Conservation (phyloP, 805 yeast genomes). For the Candida palmyrensis region DNA sequence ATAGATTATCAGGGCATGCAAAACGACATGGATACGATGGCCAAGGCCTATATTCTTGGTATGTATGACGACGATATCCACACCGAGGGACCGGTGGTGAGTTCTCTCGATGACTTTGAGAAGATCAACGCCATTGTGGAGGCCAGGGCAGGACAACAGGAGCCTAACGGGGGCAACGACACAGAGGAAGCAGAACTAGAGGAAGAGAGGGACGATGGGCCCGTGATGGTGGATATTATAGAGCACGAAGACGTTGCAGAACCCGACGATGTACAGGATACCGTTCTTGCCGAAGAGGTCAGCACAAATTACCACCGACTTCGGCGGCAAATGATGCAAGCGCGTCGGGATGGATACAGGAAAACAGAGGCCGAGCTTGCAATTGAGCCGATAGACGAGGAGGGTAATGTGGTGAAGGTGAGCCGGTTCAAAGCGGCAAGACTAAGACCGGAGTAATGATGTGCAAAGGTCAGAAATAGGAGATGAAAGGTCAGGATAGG, state of each 20-base stretch:
- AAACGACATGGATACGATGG: conserved; percentile 52
- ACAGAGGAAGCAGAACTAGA: conserved; percentile 28
- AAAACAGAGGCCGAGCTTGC: conserved; percentile 48
- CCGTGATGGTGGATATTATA: conserved; percentile 39
- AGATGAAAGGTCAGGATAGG: background rate
- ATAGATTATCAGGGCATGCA: conserved; percentile 40
- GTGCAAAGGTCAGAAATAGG: background rate
- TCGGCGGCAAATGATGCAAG: conserved; percentile 43
- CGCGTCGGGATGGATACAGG: conserved; percentile 38
- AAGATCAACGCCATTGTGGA: conserved; percentile 45
- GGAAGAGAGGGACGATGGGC: conserved; percentile 30
- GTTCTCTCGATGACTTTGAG: conserved; percentile 50
- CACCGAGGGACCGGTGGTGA: conserved; percentile 53
- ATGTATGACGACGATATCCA: conserved; percentile 56
- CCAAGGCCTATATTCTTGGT: conserved; percentile 54
- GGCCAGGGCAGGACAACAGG: conserved; percentile 9
- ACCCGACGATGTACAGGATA: conserved; percentile 6
- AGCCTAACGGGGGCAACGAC: conserved; percentile 5
- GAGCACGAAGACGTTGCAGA: conserved; percentile 29
- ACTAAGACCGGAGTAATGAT: conserved; percentile 5
- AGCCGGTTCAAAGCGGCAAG: conserved; percentile 68
- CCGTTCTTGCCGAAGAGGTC: conserved; percentile 37
- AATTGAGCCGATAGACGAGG: conserved; percentile 63
- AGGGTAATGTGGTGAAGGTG: conserved; percentile 51
- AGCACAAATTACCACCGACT: conserved; percentile 52